Percentiles rank a stretch among this genome's conserved stretches.
These are phyloP conservation scores for Phytophthora kernoviae DNA, from an alignment of 352 stramenopile genomes.

Conservation along the genomic window DNA sequence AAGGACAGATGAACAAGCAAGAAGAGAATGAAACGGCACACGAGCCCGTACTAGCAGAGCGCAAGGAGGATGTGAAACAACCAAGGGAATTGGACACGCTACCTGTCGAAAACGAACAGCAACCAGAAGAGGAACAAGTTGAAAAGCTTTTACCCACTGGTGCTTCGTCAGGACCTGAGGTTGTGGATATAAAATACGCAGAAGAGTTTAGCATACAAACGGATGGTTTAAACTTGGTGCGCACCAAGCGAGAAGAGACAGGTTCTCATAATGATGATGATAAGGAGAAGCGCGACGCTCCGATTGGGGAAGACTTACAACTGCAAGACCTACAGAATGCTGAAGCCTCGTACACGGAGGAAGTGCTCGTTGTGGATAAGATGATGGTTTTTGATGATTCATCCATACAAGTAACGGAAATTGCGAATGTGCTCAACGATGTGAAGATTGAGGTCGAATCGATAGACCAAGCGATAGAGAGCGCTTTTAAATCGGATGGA, in stretches of 20 bases:
- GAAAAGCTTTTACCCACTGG: background rate
- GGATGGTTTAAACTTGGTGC: background rate
- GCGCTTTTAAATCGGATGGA: background rate
- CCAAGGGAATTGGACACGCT: too few relatives aligned
- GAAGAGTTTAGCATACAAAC: too few relatives aligned
- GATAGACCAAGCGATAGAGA: background rate
- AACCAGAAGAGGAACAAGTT: background rate
- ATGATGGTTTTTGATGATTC: background rate
- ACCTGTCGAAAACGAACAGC: background rate
- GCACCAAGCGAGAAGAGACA: too few relatives aligned
- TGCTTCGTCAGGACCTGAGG: background rate
- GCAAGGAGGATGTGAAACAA: too few relatives aligned
- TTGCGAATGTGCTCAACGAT: background rate
- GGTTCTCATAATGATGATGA: background rate
- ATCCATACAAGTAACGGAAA: background rate
- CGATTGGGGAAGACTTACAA: background rate
- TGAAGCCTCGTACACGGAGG: background rate
- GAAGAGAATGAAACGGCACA: background rate
- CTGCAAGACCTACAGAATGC: background rate
- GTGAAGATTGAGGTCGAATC: background rate
- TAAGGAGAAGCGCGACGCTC: background rate
- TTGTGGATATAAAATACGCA: too few relatives aligned
- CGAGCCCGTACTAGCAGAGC: too few relatives aligned
- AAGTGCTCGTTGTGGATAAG: background rate
- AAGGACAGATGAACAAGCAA: slow-evolving; percentile 5